Conservation (phyloP, 768 basidiomycete genomes). For the Bullera alba region DNA sequence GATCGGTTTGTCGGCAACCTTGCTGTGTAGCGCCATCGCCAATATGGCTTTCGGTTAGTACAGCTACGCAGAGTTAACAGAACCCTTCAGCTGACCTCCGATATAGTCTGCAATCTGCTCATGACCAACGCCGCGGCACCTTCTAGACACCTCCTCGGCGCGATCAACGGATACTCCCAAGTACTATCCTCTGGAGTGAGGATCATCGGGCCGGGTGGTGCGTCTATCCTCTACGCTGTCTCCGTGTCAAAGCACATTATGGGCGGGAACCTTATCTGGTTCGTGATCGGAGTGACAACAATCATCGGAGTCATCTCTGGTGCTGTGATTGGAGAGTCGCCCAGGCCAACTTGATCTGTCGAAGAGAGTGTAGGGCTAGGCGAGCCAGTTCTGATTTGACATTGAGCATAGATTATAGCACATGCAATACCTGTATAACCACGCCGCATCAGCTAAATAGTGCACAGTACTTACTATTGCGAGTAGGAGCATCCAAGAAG, state of each 20-base stretch:
- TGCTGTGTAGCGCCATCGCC: conserved; percentile 17
- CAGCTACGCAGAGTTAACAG: too few species aligned
- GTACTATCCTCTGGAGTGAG: conserved; percentile 26
- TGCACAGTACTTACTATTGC: too few species aligned
- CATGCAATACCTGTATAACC: too few species aligned
- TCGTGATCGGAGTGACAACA: conserved; percentile 7
- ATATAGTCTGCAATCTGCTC: conserved; percentile 35
- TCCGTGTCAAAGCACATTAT: conserved; percentile 27
- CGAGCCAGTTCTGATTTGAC: too few species aligned
- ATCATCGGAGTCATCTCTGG: conserved; percentile 5
- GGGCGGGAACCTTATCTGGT: conserved; percentile 31
- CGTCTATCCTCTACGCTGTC: conserved; percentile 28
- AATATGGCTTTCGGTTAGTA: conserved; percentile 30
- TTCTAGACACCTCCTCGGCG: conserved; percentile 16
- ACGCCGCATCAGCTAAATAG: too few species aligned
- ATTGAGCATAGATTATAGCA: too few species aligned
- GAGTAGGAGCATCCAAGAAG: too few species aligned
- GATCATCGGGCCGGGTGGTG: conserved; percentile 28
- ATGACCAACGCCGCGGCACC: conserved; percentile 35
- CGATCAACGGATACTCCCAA: conserved; percentile 36
- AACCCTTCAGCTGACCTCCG: too few species aligned
- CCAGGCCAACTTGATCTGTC: neutral
- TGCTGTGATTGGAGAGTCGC: neutral
- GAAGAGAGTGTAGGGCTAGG: too few species aligned
- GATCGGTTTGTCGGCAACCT: conserved; percentile 12